Percentiles rank a stretch among this genome's conserved stretches.
These are phyloP conservation scores for Zygosaccharomyces rouxii DNA, from an alignment of 805 yeast species.

Conservation along the genomic window DNA sequence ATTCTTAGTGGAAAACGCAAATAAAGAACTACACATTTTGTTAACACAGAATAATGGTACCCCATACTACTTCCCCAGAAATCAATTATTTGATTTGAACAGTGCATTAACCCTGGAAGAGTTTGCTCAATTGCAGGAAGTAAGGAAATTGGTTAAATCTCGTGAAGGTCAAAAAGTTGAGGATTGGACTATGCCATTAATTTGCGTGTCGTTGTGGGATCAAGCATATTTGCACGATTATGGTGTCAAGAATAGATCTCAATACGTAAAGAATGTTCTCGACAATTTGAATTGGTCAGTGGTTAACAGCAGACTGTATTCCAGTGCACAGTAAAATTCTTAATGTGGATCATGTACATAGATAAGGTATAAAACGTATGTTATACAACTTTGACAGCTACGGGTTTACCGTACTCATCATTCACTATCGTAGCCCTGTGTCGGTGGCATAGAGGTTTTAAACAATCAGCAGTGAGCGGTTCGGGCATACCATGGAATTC, in stretches of 20 bases:
- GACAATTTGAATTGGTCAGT: slow-evolving; percentile 81
- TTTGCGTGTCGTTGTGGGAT: slow-evolving; percentile 84
- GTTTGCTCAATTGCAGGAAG: slow-evolving; percentile 41
- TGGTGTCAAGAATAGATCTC: slow-evolving; percentile 68
- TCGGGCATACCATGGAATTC: slow-evolving; percentile 63
- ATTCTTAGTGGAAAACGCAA: slow-evolving; percentile 61
- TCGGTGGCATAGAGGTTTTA: slow-evolving; percentile 56
- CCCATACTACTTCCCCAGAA: slow-evolving; percentile 64
- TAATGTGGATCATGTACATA: slow-evolving; percentile 6
- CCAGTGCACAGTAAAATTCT: slow-evolving; percentile 9
- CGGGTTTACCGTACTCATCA: slow-evolving; percentile 59
- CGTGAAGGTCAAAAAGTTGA: slow-evolving; percentile 34
- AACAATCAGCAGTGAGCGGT: slow-evolving; percentile 47
- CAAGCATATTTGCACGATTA: slow-evolving; percentile 81
- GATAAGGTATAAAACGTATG: neutral
- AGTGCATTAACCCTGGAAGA: slow-evolving; percentile 59
- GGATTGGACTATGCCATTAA: slow-evolving; percentile 59
- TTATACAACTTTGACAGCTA: slow-evolving; percentile 71
- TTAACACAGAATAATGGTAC: slow-evolving; percentile 71
- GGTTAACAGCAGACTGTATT: slow-evolving; percentile 44
- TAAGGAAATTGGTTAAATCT: slow-evolving; percentile 39
- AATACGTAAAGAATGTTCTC: slow-evolving; percentile 72
- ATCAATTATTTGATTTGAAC: slow-evolving; percentile 72
- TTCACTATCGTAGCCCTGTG: slow-evolving; percentile 71
- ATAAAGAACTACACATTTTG: slow-evolving; percentile 52